Evolutionary conservation across 2,329 filamentous ascomycete genomes (phyloP).

Genomic region (Fusarium secorum): DNA sequence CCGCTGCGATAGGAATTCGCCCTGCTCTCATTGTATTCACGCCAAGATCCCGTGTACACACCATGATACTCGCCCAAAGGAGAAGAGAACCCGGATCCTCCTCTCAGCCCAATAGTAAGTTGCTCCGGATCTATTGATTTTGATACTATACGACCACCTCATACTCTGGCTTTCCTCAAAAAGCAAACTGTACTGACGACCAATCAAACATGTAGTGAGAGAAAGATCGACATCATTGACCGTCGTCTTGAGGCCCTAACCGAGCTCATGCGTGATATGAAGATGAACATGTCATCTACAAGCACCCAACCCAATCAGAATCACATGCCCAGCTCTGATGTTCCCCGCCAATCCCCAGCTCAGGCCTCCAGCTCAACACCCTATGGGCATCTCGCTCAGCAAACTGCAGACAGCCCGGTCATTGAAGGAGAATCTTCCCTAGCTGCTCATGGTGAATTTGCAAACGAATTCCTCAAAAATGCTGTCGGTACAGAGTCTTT

Average conservation of each 20-base stretch:
- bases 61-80: conserved; percentile 44
- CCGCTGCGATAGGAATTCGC: conserved; percentile 49
- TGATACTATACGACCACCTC: background rate
- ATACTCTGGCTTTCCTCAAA: background rate
- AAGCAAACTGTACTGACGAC: background rate
- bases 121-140: background rate
- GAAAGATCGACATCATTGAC: conserved; percentile 51
- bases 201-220: conserved; percentile 41
- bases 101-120: conserved; percentile 51
- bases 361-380: conserved; percentile 28
- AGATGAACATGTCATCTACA: conserved; percentile 34
- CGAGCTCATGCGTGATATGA: conserved; percentile 47
- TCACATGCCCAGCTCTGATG: conserved; percentile 24
- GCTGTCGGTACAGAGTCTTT: conserved; percentile 44
- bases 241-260: conserved; percentile 47
- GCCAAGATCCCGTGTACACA: conserved; percentile 51
- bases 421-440: conserved; percentile 57
- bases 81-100: conserved; percentile 49
- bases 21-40: conserved; percentile 48
- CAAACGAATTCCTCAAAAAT: conserved; percentile 54
- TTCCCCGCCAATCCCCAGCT: conserved; percentile 16
- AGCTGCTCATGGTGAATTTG: conserved; percentile 56
- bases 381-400: conserved; percentile 27
- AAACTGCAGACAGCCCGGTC: conserved; percentile 42
- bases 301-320: conserved; percentile 9